phyloP scores from a whole-genome alignment of 2,329 filamentous ascomycete genomes.

The Neurospora sp. region DNA sequence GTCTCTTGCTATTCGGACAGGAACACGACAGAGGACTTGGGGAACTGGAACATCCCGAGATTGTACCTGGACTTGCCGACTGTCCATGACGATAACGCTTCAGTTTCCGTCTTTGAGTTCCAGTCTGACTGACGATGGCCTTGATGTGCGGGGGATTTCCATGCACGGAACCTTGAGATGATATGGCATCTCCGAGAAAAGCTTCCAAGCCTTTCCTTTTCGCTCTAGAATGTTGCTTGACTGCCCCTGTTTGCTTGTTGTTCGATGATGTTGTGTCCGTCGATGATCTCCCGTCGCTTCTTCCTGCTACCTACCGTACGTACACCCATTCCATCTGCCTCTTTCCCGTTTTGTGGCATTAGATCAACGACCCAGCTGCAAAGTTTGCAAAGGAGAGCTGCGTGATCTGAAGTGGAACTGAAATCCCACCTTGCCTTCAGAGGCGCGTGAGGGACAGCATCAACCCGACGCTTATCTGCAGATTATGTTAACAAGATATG shows the following conservation, averaged over 20 bases:
- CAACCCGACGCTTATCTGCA: neutral
- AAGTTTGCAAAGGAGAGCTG: neutral
- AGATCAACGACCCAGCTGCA: neutral
- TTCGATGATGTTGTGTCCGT: neutral
- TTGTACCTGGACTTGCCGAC: neutral
- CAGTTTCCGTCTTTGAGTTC: neutral
- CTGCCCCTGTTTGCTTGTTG: neutral
- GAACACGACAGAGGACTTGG: neutral
- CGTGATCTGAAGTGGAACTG: neutral
- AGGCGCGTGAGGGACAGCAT: neutral
- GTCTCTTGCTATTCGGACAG: neutral
- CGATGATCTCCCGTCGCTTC: neutral
- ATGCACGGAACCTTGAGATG: neutral
- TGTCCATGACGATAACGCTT: neutral
- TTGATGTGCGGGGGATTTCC: neutral
- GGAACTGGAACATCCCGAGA: neutral
- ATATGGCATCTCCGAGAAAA: neutral
- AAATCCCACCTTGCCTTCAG: neutral
- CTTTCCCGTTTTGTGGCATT: neutral
- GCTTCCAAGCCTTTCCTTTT: neutral
- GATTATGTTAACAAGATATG: neutral
- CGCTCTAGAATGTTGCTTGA: neutral
- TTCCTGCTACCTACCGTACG: neutral
- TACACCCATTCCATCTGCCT: neutral
- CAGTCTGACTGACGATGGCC: neutral